These are phyloP conservation scores for Artemisia tridentata DNA, from an alignment of 129 eudicot species.

Conservation along the genomic window DNA sequence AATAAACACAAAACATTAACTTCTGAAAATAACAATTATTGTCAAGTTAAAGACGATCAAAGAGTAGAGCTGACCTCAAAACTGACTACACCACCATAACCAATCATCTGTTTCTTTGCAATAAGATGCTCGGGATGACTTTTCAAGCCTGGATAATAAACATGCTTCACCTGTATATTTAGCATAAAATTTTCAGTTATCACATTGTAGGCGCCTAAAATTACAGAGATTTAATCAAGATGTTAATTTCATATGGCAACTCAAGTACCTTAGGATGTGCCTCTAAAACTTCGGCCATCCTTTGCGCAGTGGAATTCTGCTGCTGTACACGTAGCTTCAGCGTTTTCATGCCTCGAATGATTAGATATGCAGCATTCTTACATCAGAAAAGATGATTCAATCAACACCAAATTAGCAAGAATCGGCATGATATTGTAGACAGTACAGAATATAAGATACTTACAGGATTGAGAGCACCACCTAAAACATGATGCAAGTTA, in stretches of 20 bases:
- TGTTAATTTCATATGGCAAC: constrained; percentile 11
- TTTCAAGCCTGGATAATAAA: constrained; percentile 88
- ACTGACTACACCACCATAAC: constrained; percentile 97
- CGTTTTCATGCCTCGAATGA: constrained; percentile 94
- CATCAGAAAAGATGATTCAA: not conserved
- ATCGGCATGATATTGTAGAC: not conserved
- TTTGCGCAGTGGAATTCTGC: constrained; percentile 76
- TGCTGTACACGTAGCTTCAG: constrained; percentile 93
- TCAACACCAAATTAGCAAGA: not conserved
- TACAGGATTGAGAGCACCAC: constrained; percentile 90
- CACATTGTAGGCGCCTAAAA: not conserved
- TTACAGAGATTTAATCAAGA: not conserved
- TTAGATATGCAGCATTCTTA: constrained; percentile 78
- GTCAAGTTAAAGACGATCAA: not conserved
- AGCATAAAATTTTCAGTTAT: not conserved
- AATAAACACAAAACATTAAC: not conserved
- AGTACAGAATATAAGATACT: constrained; percentile 21
- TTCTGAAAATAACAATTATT: not conserved
- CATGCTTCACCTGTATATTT: constrained; percentile 70
- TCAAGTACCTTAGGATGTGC: constrained; percentile 89
- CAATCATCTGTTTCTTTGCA: constrained; percentile 88
- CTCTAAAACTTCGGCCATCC: constrained; percentile 99
- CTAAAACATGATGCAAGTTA: constrained; percentile 79
- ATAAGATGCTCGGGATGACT: constrained; percentile 86
- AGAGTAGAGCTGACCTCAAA: constrained; percentile 63